Base-by-base conservation (phyloP, 192 early-diverging fungal species). In the Coemansia sp. region DNA sequence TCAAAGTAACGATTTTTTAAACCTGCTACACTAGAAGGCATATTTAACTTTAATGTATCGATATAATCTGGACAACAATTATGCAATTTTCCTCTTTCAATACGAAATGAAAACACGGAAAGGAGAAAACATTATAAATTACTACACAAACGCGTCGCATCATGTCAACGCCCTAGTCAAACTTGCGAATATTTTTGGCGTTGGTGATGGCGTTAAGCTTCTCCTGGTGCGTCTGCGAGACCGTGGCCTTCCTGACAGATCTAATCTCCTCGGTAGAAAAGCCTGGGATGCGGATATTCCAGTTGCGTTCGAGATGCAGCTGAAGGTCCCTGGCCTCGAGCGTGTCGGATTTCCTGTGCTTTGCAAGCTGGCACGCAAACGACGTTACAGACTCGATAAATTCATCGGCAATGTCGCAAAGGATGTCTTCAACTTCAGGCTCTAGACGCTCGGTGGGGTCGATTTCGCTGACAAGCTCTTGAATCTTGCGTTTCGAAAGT, bases 281-380 rank as follows among this genome's bases (percentile, higher is more conserved):
- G 12, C 92, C 92, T 53, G 92, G 93, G 67, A 94, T 92, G 55
- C 93, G 88, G 53, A 94, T 90, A 58, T 93, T 94, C 91, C 90
- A 94, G 66, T 91, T 94, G 18, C 91, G 86, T 79, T 94, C 93
- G 84, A 95, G 79, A 59, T 93, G 90, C 58, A 95, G 79, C 66
- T 95, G 90, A 37, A 95, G 72, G 71, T 95, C 93, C 70, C 91
- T 92, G n/a, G 92, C 89, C 68, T 93, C 91, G 34, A 93, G 64
- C 23, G 87, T 87, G 55, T 86, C 80, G 5, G 91, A 89, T 58
- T 89, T 87, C 46, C 93, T 84, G 74, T 95, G 93, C 64, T 89
- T 92, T 13, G 93, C 93, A 48, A 93, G 71, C 63, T 89, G 86
- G 75, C 91, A 92, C 2, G 89, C 92, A 77, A 93, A 91, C 59